phyloP scores from a whole-genome alignment of 2,329 filamentous ascomycete genomes.

The Drechslerella dactyloides region DNA sequence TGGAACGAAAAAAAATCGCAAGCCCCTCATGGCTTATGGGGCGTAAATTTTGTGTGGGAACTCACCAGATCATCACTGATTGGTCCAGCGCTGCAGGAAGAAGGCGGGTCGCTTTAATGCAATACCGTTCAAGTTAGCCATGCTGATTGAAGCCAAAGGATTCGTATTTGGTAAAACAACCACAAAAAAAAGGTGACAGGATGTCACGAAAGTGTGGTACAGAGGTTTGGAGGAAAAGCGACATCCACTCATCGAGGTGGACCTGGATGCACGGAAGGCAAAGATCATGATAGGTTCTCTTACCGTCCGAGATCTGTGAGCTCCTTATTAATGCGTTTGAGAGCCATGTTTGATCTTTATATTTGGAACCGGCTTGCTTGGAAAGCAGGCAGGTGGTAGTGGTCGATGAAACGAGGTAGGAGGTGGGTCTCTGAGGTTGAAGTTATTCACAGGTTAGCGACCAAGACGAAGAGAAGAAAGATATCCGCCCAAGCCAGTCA shows the following conservation, averaged over 20 bases:
- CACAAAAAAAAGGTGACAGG: not conserved
- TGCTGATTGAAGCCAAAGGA: conserved; percentile 2
- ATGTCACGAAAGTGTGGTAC: not conserved
- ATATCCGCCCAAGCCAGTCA: not conserved
- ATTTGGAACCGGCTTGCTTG: conserved; percentile 24
- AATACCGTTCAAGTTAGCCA: conserved; percentile 51
- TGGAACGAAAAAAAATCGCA: too few relatives aligned
- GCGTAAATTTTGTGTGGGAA: conserved; percentile 52
- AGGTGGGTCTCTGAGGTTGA: conserved; percentile 36
- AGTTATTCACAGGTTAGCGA: not conserved
- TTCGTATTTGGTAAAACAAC: not conserved
- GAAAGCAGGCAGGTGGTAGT: conserved; percentile 39
- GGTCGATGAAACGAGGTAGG: conserved; percentile 53
- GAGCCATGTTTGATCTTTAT: conserved; percentile 68
- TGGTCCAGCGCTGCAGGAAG: conserved; percentile 96
- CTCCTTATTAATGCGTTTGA: conserved; percentile 96
- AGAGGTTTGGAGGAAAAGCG: not conserved
- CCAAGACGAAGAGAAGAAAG: conserved; percentile 7
- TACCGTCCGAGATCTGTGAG: conserved; percentile 89
- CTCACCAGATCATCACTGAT: conserved; percentile 97
- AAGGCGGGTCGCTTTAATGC: conserved; percentile 82
- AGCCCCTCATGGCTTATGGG: not conserved
- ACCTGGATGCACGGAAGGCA: not conserved
- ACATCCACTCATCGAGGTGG: not conserved
- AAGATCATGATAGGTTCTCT: conserved; percentile 56